Evolutionary conservation across 179 eudicot genomes (phyloP).

Genomic region (Gypsophila paniculata): DNA sequence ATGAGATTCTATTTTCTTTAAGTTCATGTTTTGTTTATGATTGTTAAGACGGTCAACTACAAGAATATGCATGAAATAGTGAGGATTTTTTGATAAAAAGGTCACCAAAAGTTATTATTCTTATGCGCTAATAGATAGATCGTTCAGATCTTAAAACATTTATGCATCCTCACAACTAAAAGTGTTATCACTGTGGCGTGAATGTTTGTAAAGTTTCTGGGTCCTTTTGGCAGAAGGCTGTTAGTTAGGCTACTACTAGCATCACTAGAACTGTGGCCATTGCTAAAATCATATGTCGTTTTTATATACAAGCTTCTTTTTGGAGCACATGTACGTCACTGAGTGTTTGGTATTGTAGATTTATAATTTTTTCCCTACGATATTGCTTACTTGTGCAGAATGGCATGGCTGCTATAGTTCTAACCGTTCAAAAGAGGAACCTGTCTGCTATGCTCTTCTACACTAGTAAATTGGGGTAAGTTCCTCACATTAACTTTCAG

Average conservation of each 20-base stretch:
- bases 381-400: conserved; percentile 44
- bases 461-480: conserved; percentile 52
- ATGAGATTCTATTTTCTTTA: neutral
- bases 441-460: conserved; percentile 63
- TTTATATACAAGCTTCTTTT: neutral
- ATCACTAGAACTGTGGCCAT: neutral
- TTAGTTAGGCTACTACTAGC: no score
- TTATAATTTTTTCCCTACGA: no score
- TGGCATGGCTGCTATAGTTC: conserved; percentile 77
- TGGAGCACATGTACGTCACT: neutral
- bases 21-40: neutral
- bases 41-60: neutral
- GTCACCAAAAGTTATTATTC: neutral
- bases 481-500: neutral
- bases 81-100: no score
- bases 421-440: conserved; percentile 82
- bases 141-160: neutral
- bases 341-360: neutral
- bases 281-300: neutral
- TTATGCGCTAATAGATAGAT: neutral
- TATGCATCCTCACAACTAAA: neutral
- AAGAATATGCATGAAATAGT: neutral
- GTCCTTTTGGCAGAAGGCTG: neutral
- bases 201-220: neutral
- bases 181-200: neutral